Base-by-base conservation (phyloP, 192 early-diverging fungal species). In the Tieghemiomyces parasiticus region DNA sequence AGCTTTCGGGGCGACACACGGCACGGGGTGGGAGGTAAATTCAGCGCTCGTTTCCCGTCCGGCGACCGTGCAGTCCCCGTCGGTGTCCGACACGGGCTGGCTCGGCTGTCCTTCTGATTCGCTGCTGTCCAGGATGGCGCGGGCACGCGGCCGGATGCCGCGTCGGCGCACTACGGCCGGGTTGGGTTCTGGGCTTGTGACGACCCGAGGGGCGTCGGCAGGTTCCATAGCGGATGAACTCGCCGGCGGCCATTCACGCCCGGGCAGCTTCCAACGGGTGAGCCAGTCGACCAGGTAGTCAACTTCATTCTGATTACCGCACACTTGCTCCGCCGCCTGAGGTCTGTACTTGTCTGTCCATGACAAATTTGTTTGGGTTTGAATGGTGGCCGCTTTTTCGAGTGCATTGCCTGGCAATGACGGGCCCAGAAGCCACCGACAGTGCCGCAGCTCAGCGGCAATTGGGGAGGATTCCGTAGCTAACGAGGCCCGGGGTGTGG, bases 391-490 rank as follows among this genome's bases (percentile, higher is more conserved):
- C 16, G 38, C 16, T 10, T 6, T 42, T n/a, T n/a, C n/a, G n/a
- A n/a, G n/a, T n/a, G n/a, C n/a, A n/a, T n/a, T n/a, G n/a, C n/a
- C n/a, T n/a, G n/a, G n/a, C 6, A 16, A 42, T 16, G 38, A 16
- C 16, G 38, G 6, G 8, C 16, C 8, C 8, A 42, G 16, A 42
- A 42, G 38, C 8, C 38, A 16, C 16, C 16, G 8, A 42, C 38
- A 42, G 38, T 42, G 38, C 38, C 38, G 38, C 16, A 42, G 38
- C 8, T 42, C 38, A 16, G 38, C 6, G 38, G 68, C 58, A 38
- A 68, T 61, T 2, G 67, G 68, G 60, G 69, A 73, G 3, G n/a
- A n/a, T n/a, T n/a, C n/a, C n/a, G n/a, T n/a, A n/a, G n/a, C n/a
- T n/a, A n/a, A n/a, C n/a, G n/a, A n/a, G n/a, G n/a, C n/a, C n/a